phyloP scores from a whole-genome alignment of 2,329 filamentous ascomycete species.

The Davidsoniella australis region DNA sequence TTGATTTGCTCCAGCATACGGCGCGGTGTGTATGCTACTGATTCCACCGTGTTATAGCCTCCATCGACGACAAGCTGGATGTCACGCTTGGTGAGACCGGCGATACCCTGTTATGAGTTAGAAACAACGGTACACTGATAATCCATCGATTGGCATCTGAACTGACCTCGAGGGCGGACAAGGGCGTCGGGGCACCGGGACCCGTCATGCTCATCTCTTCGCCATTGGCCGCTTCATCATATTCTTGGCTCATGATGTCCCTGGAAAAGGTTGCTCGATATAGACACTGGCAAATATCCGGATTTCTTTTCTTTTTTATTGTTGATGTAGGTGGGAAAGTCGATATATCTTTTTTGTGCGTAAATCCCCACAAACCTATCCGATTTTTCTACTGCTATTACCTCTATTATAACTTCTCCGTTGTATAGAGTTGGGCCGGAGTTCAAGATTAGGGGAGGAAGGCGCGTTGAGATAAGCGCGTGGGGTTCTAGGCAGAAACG shows the following conservation, averaged over 20 bases:
- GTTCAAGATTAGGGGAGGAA: slow-evolving; percentile 2
- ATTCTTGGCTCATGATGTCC: slow-evolving; percentile 31
- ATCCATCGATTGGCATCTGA: not conserved
- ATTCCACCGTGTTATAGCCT: slow-evolving; percentile 88
- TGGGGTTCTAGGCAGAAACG: slow-evolving; percentile 8
- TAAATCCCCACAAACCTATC: not conserved
- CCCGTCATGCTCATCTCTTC: slow-evolving; percentile 62
- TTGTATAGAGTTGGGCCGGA: not conserved
- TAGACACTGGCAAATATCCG: not conserved
- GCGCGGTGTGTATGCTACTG: slow-evolving; percentile 78
- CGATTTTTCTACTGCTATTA: not conserved
- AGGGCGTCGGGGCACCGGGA: slow-evolving; percentile 83
- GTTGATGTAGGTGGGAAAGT: not conserved
- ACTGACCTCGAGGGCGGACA: slow-evolving; percentile 68
- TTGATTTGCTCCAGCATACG: slow-evolving; percentile 86
- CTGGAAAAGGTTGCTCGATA: not conserved
- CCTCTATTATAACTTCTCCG: not conserved
- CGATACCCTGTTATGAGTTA: slow-evolving; percentile 45
- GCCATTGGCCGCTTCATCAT: slow-evolving; percentile 45
- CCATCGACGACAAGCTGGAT: slow-evolving; percentile 85
- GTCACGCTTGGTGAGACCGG: slow-evolving; percentile 83
- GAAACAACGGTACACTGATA: not conserved
- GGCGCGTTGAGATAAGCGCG: slow-evolving; percentile 4
- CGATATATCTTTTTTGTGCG: slow-evolving; percentile 1
- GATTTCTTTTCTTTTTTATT: not conserved